Percentiles rank a stretch among this genome's conserved stretches.
Conservation (phyloP, 495 filamentous ascomycete genomes). For the Penicillium malachiteum region DNA sequence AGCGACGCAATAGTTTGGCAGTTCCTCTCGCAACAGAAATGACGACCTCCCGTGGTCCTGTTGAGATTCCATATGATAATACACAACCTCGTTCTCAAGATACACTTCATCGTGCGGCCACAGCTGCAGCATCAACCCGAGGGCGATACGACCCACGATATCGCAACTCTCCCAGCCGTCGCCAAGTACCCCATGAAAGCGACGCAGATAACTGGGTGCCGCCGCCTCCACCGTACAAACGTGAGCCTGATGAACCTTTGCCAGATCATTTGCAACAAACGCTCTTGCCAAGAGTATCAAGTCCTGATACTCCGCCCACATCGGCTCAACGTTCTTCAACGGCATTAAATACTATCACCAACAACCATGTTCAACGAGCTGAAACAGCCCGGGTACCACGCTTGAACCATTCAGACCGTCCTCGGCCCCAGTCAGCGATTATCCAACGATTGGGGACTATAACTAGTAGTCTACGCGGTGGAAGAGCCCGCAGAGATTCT, state of each 20-base stretch:
- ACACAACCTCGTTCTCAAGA: slow-evolving; percentile 73
- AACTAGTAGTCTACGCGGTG: slow-evolving; percentile 18
- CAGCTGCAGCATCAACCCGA: slow-evolving; percentile 69
- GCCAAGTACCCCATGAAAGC: slow-evolving; percentile 73
- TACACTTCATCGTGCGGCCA: slow-evolving; percentile 75
- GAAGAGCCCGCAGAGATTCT: slow-evolving; percentile 20
- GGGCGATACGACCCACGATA: slow-evolving; percentile 54
- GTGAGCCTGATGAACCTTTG: slow-evolving; percentile 61
- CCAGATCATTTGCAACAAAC: slow-evolving; percentile 50
- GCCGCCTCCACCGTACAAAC: slow-evolving; percentile 84
- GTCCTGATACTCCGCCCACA: not conserved
- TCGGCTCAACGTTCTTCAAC: slow-evolving; percentile 1
- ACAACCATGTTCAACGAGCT: slow-evolving; percentile 17
- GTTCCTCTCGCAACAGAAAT: slow-evolving; percentile 20
- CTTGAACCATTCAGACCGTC: slow-evolving; percentile 15
- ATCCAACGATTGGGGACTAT: slow-evolving; percentile 36
- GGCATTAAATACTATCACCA: no score
- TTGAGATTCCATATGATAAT: slow-evolving; percentile 67
- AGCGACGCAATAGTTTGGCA: slow-evolving; percentile 25
- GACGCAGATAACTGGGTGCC: slow-evolving; percentile 93
- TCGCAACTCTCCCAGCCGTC: slow-evolving; percentile 24
- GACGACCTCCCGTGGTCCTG: slow-evolving; percentile 15
- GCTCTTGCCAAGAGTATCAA: slow-evolving; percentile 28
- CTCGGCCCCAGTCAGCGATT: slow-evolving; percentile 25
- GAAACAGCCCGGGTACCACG: slow-evolving; percentile 26